Base-by-base conservation (phyloP, 352 stramenopile genomes). In the Thraustochytrium sp. region DNA sequence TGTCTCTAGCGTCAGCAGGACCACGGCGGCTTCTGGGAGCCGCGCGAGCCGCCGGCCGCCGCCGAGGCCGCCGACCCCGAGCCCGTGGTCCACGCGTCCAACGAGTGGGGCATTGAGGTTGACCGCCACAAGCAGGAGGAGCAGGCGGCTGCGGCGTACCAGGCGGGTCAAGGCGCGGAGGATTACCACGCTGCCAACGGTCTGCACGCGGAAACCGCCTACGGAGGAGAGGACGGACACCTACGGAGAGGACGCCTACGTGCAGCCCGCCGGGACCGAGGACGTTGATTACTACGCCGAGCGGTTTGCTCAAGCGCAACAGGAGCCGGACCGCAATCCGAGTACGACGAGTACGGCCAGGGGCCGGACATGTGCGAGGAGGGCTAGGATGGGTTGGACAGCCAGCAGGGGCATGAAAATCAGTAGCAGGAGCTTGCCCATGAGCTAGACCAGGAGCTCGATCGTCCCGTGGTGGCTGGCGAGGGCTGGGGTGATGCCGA, bases 41-140 rank as follows among this genome's bases (percentile, higher is more conserved):
- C 90, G 0, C 92, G 93, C 88, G 88, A 92, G 34, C 94, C 89
- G 90, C 87, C 85, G 5, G 89, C 88, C 16, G 84, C 92, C 1
- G 13, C 21, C 26, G 59, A n/a, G 11, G 88, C 89, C 38, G 88
- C 91, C 48, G 89, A 92, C 29, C 38, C 90, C 13, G 18, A 88
- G 23, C 85, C 84, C 2, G 90, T 93, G 54, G 85, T 89, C 51
- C 91, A 95, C 37, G 87, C 89, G 2, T 87, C 93, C 61, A 95
- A 95, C 73, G 92, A 94, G 82, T 96, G 92, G 92, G 92, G 92
- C 34, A 96, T 96, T 74, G 90, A 94, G 46, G 82, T 94, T 26
- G 51, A 31, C 51, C 11, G 31, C 16, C 51, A 59, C 4, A 29
- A 59, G n/a, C 31, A 59, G 16, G 51, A 59, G 21, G 51, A 59